A percentile compares a stretch with the other conserved stretches of the same genome.
Conservation (phyloP, 768 basidiomycete species). For the Hypsizygus marmoreus region DNA sequence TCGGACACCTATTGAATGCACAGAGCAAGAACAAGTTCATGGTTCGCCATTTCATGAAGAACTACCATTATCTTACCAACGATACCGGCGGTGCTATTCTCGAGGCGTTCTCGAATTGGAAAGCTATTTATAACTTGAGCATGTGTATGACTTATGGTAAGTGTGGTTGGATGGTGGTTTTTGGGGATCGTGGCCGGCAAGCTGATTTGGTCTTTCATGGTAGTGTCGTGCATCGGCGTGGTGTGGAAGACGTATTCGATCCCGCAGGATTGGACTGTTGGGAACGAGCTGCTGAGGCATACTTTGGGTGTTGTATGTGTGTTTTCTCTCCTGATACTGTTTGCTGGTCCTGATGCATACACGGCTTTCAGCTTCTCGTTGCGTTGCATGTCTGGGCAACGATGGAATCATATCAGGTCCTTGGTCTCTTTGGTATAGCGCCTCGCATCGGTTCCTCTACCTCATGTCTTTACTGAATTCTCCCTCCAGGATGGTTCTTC, state of each 20-base stretch:
- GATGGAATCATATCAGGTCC: slow-evolving; percentile 86
- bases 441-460: not conserved
- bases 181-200: not conserved
- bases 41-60: slow-evolving; percentile 91
- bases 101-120: slow-evolving; percentile 97
- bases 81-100: slow-evolving; percentile 79
- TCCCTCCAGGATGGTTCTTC: slow-evolving; percentile 87
- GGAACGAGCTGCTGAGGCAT: slow-evolving; percentile 84
- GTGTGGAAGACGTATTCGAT: slow-evolving; percentile 90
- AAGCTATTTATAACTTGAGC: slow-evolving; percentile 87
- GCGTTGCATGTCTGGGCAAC: slow-evolving; percentile 92
- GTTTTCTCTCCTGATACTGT: not conserved
- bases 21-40: slow-evolving; percentile 88
- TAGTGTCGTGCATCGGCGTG: slow-evolving; percentile 84
- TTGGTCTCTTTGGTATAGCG: slow-evolving; percentile 86
- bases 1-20: slow-evolving; percentile 80
- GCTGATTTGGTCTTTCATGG: not conserved
- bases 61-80: slow-evolving; percentile 83
- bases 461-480: not conserved
- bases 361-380: slow-evolving; percentile 63
- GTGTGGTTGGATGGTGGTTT: slow-evolving; percentile 12
- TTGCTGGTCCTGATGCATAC: slow-evolving; percentile 11
- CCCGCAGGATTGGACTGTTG: slow-evolving; percentile 84
- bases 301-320: slow-evolving; percentile 79
- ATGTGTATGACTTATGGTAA: slow-evolving; percentile 94